Conservation (phyloP, 192 early-diverging fungal species). For the Coemansia sp. region DNA sequence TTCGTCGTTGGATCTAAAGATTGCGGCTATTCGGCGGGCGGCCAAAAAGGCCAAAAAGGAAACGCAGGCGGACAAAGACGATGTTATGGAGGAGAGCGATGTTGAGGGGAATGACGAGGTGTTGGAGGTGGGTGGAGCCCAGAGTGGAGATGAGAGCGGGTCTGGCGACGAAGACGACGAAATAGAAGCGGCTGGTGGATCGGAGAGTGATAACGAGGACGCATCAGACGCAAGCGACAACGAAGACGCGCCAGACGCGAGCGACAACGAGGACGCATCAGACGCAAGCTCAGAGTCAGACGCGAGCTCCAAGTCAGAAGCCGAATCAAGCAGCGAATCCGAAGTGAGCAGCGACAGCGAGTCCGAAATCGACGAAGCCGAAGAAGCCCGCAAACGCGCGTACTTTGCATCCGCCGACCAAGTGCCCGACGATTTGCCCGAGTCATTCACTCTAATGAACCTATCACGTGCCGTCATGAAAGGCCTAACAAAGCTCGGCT, state of each 20-base stretch:
- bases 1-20: conserved; percentile 50
- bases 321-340: conserved; percentile 8
- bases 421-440: conserved; percentile 54
- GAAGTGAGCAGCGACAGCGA: conserved; percentile 19
- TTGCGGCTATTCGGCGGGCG: conserved; percentile 28
- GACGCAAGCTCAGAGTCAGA: conserved; percentile 18
- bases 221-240: conserved; percentile 5
- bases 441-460: conserved; percentile 90
- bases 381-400: conserved; percentile 51
- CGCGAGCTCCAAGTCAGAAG: conserved; percentile 1
- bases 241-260: background rate
- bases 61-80: conserved; percentile 10
- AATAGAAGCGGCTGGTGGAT: background rate
- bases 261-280: conserved; percentile 15
- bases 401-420: conserved; percentile 51
- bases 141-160: background rate
- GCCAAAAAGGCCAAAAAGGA: conserved; percentile 26
- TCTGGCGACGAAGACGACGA: background rate
- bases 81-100: conserved; percentile 47
- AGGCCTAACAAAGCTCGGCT: conserved; percentile 84
- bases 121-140: background rate
- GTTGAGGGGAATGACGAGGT: conserved; percentile 27
- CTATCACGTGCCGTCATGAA: conserved; percentile 95
- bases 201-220: conserved; percentile 14
- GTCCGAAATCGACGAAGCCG: conserved; percentile 54